A percentile compares a stretch with the other conserved stretches of the same genome.
These are phyloP conservation scores for Talinum fruticosum DNA, from an alignment of 148 eudicot genomes.

Conservation along the genomic window DNA sequence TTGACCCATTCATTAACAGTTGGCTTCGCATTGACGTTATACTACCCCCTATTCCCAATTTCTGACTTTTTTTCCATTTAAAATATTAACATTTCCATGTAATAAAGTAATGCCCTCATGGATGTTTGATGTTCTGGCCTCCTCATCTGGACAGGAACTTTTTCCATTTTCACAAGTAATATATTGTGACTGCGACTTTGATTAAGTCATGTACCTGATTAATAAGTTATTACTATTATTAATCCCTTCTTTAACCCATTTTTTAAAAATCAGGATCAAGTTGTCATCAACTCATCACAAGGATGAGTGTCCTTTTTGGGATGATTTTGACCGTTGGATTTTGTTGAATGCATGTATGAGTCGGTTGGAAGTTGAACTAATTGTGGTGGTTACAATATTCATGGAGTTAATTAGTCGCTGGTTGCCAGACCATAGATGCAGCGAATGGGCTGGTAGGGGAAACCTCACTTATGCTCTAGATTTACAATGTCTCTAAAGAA, in stretches of 20 bases:
- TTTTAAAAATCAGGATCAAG: not conserved
- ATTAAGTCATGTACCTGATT: constrained; percentile 17
- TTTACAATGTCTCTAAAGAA: not conserved
- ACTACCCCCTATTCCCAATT: not conserved
- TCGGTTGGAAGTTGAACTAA: constrained; percentile 22
- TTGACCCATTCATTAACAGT: constrained; percentile 13
- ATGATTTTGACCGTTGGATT: constrained; percentile 13
- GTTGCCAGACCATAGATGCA: not conserved
- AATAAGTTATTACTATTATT: not conserved
- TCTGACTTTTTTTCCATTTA: not conserved
- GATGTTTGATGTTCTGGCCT: not conserved
- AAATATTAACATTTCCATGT: not conserved
- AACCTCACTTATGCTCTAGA: not conserved
- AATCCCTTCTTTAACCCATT: not conserved
- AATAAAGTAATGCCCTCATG: constrained; percentile 1
- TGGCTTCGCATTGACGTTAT: constrained; percentile 7
- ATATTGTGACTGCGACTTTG: constrained; percentile 18
- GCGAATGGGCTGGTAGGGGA: not conserved
- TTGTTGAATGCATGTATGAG: not conserved
- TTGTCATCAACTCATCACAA: constrained; percentile 2
- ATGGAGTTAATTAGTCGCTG: not conserved
- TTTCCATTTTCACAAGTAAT: constrained; percentile 12
- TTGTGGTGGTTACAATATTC: not conserved
- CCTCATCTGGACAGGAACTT: not conserved
- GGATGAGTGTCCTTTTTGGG: not conserved